These are phyloP conservation scores for Diaporthe helianthi DNA, from an alignment of 2,329 filamentous ascomycete genomes.

Conservation along the genomic window DNA sequence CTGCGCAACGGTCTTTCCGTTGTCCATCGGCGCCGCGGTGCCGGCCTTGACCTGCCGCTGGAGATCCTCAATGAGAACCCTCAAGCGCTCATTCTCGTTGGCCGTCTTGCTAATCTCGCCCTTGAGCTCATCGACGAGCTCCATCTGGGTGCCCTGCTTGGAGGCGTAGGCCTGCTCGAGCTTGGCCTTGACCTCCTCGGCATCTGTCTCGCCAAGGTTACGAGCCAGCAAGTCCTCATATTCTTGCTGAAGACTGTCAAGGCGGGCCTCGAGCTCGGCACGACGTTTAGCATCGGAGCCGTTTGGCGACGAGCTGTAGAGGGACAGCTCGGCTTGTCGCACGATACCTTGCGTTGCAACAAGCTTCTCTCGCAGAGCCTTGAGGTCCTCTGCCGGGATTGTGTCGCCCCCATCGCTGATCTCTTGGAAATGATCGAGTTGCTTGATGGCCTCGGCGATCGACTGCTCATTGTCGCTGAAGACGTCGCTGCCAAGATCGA, in stretches of 20 bases:
- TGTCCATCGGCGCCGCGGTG: slow-evolving; percentile 66
- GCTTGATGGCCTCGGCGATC: slow-evolving; percentile 83
- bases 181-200: slow-evolving; percentile 82
- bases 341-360: slow-evolving; percentile 92
- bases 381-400: slow-evolving; percentile 81
- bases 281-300: slow-evolving; percentile 72
- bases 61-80: slow-evolving; percentile 79
- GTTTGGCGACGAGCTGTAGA: slow-evolving; percentile 73
- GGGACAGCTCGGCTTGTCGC: slow-evolving; percentile 86
- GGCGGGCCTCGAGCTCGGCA: slow-evolving; percentile 77
- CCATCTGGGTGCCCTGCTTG: slow-evolving; percentile 75
- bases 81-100: slow-evolving; percentile 83
- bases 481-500: slow-evolving; percentile 89
- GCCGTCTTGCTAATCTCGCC: slow-evolving; percentile 77
- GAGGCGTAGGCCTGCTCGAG: slow-evolving; percentile 79
- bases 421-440: slow-evolving; percentile 80
- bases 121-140: slow-evolving; percentile 79
- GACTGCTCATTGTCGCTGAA: slow-evolving; percentile 92
- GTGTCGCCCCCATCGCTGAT: slow-evolving; percentile 78
- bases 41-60: slow-evolving; percentile 75
- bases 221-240: slow-evolving; percentile 84
- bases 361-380: slow-evolving; percentile 77
- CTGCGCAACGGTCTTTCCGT: slow-evolving; percentile 93
- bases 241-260: slow-evolving; percentile 77
- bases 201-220: slow-evolving; percentile 79